Evolutionary conservation across 2,329 filamentous ascomycete genomes (phyloP), one percentile per base, ranked within the genome.

Genomic region (Microsporum ferrugineum): DNA sequence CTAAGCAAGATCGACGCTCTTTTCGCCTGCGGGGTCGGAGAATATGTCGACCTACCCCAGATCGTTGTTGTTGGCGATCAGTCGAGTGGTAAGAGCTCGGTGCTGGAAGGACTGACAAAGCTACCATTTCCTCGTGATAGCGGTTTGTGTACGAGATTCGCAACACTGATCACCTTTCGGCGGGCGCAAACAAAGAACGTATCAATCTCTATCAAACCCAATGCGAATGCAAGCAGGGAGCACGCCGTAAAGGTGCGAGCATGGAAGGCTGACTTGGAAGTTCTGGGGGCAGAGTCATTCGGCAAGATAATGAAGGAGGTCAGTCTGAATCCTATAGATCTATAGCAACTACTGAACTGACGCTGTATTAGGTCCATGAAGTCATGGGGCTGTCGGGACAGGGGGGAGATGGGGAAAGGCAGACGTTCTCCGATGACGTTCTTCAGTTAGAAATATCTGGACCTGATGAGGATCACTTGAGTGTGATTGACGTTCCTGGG

Each of bases 401-500:
- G 2, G 8, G 17, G 2, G 41, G 58, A 2, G 47, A 53, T 1
- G 38, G 56, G 34, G 61, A 41, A 14, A 31, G 36, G 1, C 36
- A 47, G 17, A 62, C 62, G 8, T 63, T 63, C 47, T 23, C 57
- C 1, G 65, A 68, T 1, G 73, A 78, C 64, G 68, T 80, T 0
- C 67, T 80, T 0, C 69, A 69, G 3, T 64, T 80, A 3, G 73
- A 79, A 61, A 75, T 79, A 4, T 63, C 63, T 34, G 77, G 77
- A 0, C 77, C 77, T 0, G 55, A 70, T 1, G 66, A 75, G 53
- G 65, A 72, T 38, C 71, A 72, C 58, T 70, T 78, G 3, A 78
- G 72, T 14, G 68, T 80, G 1, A 74, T 79, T 23, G 77, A 80
- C 62, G 69, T 80, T 1, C 78, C 78, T 3, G 77, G 77, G 0